Base-by-base conservation (phyloP, 805 yeast species). In the Barnettozyma sucrosica region DNA sequence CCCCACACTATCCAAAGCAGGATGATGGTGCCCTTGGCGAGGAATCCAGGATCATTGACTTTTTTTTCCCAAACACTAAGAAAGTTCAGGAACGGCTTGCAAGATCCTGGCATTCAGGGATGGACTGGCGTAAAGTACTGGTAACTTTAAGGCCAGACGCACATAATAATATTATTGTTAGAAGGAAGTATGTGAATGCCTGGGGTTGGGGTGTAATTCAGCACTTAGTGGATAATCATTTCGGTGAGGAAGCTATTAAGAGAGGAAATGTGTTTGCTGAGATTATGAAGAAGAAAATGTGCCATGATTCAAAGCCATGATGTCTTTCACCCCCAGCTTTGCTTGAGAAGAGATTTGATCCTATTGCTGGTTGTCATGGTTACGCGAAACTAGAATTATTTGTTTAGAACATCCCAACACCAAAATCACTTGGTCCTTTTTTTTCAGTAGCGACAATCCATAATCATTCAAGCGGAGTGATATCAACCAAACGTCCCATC, bases 161-260 rank as follows among this genome's bases (percentile, higher is more conserved):
- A 0, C 99, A 92, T 61, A 92, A 92, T 59, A 92, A 89, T 59
- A 89, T 93, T 25, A 74, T 88, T 24, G 98, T 92, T 1, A 71
- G 99, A 52, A 74, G 99, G 55, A 69, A 87, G 51, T 93, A 87
- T 70, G 83, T 95, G 6, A 92, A 92, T 66, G 93, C 97, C 0
- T 90, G 84, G 66, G 99, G 99, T 2, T 89, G 97, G 93, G 88
- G 86, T 1, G 96, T 89, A 0, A 73, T 92, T n/a, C 84, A 83
- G 39, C 96, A 92, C 64, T 58, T 90, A 54, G 86, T 85, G 1
- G 70, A 76, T 14, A 76, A 78, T 46, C 75, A 71, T 54, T 70
- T 71, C 49, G 68, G 68, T 11, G 41, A 33, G 5, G 57, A 42
- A 11, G 48, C 51, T 1, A 28, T 48, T n/a, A 20, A 16, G 6